Percentiles rank a stretch among this genome's conserved stretches.
phyloP scores from a whole-genome alignment of 2,329 filamentous ascomycete genomes.

The Talaromyces sp. region DNA sequence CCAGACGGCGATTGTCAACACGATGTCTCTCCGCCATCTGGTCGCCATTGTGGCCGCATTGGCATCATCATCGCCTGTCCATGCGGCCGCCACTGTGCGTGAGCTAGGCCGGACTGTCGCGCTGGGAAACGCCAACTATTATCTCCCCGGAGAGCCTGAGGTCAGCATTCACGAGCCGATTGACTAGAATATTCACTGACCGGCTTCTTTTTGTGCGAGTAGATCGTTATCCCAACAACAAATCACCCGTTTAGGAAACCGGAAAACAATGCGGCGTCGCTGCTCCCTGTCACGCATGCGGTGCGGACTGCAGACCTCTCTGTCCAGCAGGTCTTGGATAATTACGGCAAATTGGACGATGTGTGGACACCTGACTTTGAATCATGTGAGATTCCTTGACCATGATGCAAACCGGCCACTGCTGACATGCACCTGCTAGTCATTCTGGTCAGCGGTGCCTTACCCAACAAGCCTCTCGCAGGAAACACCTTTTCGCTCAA shows the following conservation, averaged over 20 bases:
- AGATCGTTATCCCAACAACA: background rate
- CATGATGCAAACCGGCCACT: background rate
- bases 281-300: background rate
- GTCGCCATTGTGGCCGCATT: background rate
- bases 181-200: background rate
- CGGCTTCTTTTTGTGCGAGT: background rate
- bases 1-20: background rate
- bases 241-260: background rate
- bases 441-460: background rate
- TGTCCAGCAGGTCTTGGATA: background rate
- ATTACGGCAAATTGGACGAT: background rate
- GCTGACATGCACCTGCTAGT: background rate
- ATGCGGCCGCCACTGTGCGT: background rate
- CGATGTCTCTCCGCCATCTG: background rate
- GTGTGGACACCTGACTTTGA: background rate
- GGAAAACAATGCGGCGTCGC: background rate
- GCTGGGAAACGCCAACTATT: background rate
- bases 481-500: background rate
- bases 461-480: background rate
- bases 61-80: background rate
- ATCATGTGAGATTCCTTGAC: background rate
- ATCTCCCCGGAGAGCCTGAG: slow-evolving; percentile 2
- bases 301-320: background rate
- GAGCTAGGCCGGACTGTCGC: background rate
- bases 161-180: background rate